These are phyloP conservation scores for Mucor irregularis DNA, from an alignment of 371 early-diverging fungal species.

Conservation along the genomic window DNA sequence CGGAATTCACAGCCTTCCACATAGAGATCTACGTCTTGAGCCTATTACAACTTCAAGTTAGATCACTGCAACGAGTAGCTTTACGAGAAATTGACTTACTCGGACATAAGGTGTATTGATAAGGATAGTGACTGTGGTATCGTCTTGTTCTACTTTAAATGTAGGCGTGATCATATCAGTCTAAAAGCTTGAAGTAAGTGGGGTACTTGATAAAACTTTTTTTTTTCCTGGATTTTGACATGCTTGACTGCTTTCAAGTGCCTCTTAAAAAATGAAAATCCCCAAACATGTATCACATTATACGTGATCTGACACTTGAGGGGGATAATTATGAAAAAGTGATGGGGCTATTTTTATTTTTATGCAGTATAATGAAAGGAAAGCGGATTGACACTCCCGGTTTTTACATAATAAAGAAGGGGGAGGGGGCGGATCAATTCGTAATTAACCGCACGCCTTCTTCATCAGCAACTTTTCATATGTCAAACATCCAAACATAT, in stretches of 20 bases:
- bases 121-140: conserved; percentile 66
- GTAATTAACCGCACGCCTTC: too few species aligned
- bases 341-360: too few species aligned
- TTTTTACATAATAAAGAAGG: too few species aligned
- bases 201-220: background rate
- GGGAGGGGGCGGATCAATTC: too few species aligned
- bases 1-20: conserved; percentile 77
- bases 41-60: conserved; percentile 40
- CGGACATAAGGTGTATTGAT: conserved; percentile 86
- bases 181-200: background rate
- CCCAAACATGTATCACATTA: background rate
- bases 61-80: background rate
- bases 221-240: too few species aligned
- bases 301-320: too few species aligned
- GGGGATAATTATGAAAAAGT: too few species aligned
- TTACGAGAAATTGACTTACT: conserved; percentile 42
- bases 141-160: conserved; percentile 82
- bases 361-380: too few species aligned
- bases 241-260: conserved; percentile 1
- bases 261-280: background rate
- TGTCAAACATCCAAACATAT: background rate
- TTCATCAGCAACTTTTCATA: background rate
- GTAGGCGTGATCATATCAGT: conserved; percentile 96
- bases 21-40: conserved; percentile 81
- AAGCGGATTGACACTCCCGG: too few species aligned